A percentile compares a stretch with the other conserved stretches of the same genome.
Evolutionary conservation across 75 land plant species (phyloP).

Genomic region (Selaginella moellendorffii): DNA sequence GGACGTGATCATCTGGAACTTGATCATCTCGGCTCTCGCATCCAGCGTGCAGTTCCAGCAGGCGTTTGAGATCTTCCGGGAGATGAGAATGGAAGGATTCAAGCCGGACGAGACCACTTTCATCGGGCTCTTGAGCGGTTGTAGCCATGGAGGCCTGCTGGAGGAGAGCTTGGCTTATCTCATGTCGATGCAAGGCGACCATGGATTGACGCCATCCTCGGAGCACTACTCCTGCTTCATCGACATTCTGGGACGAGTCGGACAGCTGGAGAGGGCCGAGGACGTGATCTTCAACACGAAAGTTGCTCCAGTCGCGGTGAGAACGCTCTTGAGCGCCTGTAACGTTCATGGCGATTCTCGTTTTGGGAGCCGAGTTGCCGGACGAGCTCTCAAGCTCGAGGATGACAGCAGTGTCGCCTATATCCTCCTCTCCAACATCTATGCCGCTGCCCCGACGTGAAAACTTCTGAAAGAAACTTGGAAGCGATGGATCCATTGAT

Average conservation of each 20-base stretch:
- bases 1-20: not conserved
- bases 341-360: not conserved
- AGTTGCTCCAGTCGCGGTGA: not conserved
- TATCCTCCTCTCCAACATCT: not conserved
- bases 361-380: not conserved
- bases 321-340: not conserved
- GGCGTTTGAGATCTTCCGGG: not conserved
- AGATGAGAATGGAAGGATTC: not conserved
- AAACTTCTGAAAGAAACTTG: too few relatives aligned
- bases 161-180: not conserved
- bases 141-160: not conserved
- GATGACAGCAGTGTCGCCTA: not conserved
- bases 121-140: not conserved
- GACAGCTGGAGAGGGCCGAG: not conserved
- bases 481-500: too few relatives aligned
- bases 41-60: not conserved
- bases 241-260: not conserved
- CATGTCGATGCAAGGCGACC: not conserved
- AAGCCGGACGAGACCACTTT: not conserved
- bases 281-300: not conserved
- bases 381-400: not conserved
- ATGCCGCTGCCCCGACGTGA: not conserved
- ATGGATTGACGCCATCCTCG: not conserved
- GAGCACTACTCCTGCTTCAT: not conserved
- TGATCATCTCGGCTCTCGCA: not conserved